Conservation (phyloP, 768 basidiomycete genomes). For the Lactarius sanguifluus region DNA sequence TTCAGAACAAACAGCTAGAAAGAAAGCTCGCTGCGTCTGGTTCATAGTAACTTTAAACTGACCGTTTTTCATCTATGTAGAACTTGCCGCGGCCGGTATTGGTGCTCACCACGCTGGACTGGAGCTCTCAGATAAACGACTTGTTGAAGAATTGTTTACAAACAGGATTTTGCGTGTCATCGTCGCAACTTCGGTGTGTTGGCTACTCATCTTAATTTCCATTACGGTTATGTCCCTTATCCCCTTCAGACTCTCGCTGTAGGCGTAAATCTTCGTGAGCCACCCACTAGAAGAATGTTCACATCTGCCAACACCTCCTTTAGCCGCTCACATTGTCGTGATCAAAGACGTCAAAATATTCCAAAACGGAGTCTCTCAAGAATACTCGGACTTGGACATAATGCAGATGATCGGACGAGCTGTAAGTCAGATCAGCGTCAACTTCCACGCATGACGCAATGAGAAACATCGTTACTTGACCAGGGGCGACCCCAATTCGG, state of each 20-base stretch:
- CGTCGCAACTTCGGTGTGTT: slow-evolving; percentile 78
- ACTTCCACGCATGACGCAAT: not conserved
- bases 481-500: slow-evolving; percentile 92
- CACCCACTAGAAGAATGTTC: not conserved
- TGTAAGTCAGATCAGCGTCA: slow-evolving; percentile 42
- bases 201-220: not conserved
- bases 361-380: slow-evolving; percentile 62
- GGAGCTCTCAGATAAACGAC: slow-evolving; percentile 64
- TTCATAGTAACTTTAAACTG: not conserved
- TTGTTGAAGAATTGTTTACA: slow-evolving; percentile 72
- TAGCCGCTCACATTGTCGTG: slow-evolving; percentile 90
- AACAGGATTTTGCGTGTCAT: slow-evolving; percentile 64
- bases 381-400: slow-evolving; percentile 91
- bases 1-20: slow-evolving; percentile 66
- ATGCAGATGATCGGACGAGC: slow-evolving; percentile 97
- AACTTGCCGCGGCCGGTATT: slow-evolving; percentile 69
- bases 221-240: slow-evolving; percentile 17
- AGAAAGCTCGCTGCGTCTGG: slow-evolving; percentile 41
- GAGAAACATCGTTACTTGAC: not conserved
- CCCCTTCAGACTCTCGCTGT: slow-evolving; percentile 81
- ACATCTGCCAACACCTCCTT: slow-evolving; percentile 3
- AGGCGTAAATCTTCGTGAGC: slow-evolving; percentile 90
- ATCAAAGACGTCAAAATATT: slow-evolving; percentile 89
- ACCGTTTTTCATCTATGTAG: slow-evolving; percentile 37
- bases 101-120: slow-evolving; percentile 94